Percentiles rank a stretch among this genome's conserved stretches.
Conservation (phyloP, 2,329 filamentous ascomycete species). For the Hypoxylon sp. region DNA sequence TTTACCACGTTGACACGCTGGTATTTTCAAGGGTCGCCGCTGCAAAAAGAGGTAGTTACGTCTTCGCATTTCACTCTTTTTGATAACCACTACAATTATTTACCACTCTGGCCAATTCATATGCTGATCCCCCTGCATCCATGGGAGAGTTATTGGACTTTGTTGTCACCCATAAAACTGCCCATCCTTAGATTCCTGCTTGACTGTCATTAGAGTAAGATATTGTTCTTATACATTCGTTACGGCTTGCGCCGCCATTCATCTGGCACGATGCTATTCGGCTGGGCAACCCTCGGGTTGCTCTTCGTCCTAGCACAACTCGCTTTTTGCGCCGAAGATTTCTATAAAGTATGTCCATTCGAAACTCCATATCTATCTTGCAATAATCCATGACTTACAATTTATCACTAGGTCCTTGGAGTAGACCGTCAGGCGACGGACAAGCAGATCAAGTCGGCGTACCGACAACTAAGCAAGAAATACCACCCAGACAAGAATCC, state of each 20-base stretch:
- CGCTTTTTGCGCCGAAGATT: conserved; percentile 76
- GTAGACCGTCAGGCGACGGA: conserved; percentile 85
- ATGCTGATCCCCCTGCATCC: conserved; percentile 26
- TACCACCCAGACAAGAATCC: conserved; percentile 99
- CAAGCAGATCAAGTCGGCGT: conserved; percentile 92
- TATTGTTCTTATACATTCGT: conserved; percentile 13
- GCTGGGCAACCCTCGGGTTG: conserved; percentile 64
- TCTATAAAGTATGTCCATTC: conserved; percentile 75
- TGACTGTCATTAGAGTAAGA: conserved; percentile 12
- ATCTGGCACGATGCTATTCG: conserved; percentile 66
- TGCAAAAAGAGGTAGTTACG: conserved; percentile 12
- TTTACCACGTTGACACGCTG: conserved; percentile 53
- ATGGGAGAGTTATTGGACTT: conserved; percentile 36
- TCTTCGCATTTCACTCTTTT: conserved; percentile 6
- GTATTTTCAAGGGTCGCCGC: conserved; percentile 31
- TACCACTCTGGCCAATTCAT: conserved; percentile 40
- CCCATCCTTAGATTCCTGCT: conserved; percentile 13
- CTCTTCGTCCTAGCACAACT: conserved; percentile 69
- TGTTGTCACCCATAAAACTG: conserved; percentile 17
- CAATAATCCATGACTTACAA: conserved; percentile 3
- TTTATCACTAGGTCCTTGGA: conserved; percentile 75
- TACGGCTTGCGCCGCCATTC: conserved; percentile 34
- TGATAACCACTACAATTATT: conserved; percentile 10
- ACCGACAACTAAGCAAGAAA: conserved; percentile 92
- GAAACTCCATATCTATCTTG: not conserved